A percentile compares a stretch with the other conserved stretches of the same genome.
phyloP scores from a whole-genome alignment of 805 yeast species.

The Debaryomyces maramus region DNA sequence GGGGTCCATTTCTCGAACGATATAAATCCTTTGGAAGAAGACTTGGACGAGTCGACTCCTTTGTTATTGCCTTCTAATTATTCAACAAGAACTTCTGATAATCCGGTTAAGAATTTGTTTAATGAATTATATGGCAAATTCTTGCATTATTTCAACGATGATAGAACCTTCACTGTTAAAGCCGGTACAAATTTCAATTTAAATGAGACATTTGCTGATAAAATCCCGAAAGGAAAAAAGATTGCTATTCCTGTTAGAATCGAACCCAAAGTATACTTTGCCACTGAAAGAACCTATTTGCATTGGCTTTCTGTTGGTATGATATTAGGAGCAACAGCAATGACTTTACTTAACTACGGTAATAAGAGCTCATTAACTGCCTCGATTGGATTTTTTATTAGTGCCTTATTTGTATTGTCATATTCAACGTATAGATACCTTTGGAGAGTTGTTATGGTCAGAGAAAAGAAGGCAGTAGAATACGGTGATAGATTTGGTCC shows the following conservation, averaged over 20 bases:
- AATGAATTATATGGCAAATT: constrained; percentile 34
- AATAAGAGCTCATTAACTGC: constrained; percentile 70
- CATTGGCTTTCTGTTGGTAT: constrained; percentile 93
- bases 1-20: constrained; percentile 47
- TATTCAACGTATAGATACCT: constrained; percentile 76
- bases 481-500: constrained; percentile 92
- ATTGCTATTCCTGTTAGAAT: constrained; percentile 93
- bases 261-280: constrained; percentile 98
- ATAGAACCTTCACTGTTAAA: constrained; percentile 45
- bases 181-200: constrained; percentile 46
- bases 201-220: constrained; percentile 46
- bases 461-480: constrained; percentile 77
- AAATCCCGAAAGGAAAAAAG: constrained; percentile 84
- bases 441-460: constrained; percentile 78
- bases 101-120: constrained; percentile 35
- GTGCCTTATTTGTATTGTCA: constrained; percentile 69
- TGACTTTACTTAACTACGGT: constrained; percentile 83
- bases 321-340: constrained; percentile 85
- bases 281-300: constrained; percentile 92
- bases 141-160: constrained; percentile 44
- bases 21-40: constrained; percentile 47
- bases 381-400: constrained; percentile 79
- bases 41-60: constrained; percentile 48
- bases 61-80: constrained; percentile 42
- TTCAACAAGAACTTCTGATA: constrained; percentile 22